Conservation (phyloP, 2,329 filamentous ascomycete species). For the Neopestalotiopsis rosae region DNA sequence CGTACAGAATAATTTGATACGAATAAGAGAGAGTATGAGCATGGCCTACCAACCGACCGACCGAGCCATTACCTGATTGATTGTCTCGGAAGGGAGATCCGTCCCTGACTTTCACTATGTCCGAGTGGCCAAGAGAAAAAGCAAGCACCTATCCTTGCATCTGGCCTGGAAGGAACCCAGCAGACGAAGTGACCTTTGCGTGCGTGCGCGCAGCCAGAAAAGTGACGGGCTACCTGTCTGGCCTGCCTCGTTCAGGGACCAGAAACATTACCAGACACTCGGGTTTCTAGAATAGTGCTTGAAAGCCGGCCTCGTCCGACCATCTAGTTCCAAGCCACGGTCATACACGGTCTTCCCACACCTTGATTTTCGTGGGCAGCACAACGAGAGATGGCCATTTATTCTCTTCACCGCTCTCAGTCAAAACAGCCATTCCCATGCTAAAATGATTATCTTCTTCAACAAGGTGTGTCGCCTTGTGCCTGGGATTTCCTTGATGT, state of each 20-base stretch:
- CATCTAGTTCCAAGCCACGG: neutral
- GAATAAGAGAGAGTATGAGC: neutral
- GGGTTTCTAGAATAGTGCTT: neutral
- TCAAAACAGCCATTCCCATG: neutral
- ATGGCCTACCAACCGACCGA: neutral
- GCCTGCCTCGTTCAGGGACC: neutral
- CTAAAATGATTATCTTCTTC: neutral
- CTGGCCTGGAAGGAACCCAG: neutral
- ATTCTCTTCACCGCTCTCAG: neutral
- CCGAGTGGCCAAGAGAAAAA: slow-evolving; percentile 8
- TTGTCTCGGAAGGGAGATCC: slow-evolving; percentile 10
- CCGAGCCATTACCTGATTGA: neutral
- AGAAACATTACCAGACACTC: neutral
- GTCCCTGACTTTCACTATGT: neutral
- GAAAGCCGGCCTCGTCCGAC: neutral
- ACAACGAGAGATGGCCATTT: neutral
- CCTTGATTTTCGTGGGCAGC: neutral
- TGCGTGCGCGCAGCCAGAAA: no score
- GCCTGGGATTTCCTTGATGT: neutral
- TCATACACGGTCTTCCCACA: neutral
- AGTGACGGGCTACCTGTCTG: no score
- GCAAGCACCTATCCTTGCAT: slow-evolving; percentile 5
- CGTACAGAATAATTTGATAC: neutral
- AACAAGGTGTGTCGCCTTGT: neutral
- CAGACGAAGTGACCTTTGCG: neutral